Percentiles rank a stretch among this genome's conserved stretches.
Evolutionary conservation across 441 rosid species (phyloP).

Genomic region (Adansonia madagascariensis): DNA sequence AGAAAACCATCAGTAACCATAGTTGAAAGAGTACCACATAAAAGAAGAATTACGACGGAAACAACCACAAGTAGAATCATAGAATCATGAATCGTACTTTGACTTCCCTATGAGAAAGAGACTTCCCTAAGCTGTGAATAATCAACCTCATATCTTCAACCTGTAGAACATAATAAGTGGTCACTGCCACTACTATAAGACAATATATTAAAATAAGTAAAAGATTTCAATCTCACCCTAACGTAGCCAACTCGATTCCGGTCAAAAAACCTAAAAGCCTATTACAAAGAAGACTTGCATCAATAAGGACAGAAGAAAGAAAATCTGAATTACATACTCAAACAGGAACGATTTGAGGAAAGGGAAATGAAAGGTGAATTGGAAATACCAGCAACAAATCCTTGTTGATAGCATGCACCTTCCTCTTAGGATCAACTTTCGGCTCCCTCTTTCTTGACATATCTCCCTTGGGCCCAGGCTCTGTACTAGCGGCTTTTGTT

Average conservation of each 20-base stretch:
- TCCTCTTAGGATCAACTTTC: conserved; percentile 43
- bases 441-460: conserved; percentile 38
- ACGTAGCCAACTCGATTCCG: conserved; percentile 83
- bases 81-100: conserved; percentile 54
- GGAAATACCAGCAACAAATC: conserved; percentile 76
- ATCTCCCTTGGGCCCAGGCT: conserved; percentile 42
- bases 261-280: conserved; percentile 98
- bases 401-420: conserved; percentile 61
- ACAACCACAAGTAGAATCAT: neutral
- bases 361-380: neutral
- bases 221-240: conserved; percentile 52
- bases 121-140: conserved; percentile 85
- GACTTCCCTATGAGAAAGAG: conserved; percentile 83
- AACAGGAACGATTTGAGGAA: conserved; percentile 7
- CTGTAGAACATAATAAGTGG: conserved; percentile 42
- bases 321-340: neutral
- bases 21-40: neutral
- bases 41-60: neutral
- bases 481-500: conserved; percentile 42
- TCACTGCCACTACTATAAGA: conserved; percentile 9
- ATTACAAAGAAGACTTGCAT: conserved; percentile 28
- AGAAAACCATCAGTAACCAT: conserved; percentile 7
- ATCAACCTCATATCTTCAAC: conserved; percentile 94
- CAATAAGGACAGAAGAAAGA: neutral
- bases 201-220: neutral